Percentiles rank a stretch among this genome's conserved stretches.
Evolutionary conservation across 2,329 filamentous ascomycete species (phyloP).

Genomic region (Fusarium veterinarium): DNA sequence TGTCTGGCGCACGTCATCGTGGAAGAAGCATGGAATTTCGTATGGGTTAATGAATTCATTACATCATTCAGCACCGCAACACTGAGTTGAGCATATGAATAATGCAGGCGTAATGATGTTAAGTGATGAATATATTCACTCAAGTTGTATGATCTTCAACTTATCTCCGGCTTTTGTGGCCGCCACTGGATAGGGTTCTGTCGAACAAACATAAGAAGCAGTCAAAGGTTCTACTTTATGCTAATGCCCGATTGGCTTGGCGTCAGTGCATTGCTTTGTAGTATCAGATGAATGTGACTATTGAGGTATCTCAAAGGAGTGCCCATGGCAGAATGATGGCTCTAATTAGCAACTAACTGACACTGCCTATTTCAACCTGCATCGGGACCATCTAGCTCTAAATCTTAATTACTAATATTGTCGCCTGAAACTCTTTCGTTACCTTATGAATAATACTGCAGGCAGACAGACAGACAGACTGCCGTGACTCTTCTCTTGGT

Average conservation of each 20-base stretch:
- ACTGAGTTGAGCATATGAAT: background rate
- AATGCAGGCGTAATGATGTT: background rate
- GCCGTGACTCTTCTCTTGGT: background rate
- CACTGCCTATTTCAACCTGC: background rate
- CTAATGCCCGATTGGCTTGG: background rate
- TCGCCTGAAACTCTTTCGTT: background rate
- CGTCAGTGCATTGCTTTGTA: background rate
- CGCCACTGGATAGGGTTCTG: background rate
- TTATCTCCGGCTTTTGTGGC: background rate
- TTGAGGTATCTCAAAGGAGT: background rate
- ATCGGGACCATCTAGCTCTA: background rate
- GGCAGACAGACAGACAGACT: background rate
- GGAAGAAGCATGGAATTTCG: constrained; percentile 6
- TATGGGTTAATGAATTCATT: constrained; percentile 17
- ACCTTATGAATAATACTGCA: background rate
- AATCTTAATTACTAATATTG: background rate
- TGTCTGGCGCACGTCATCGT: constrained; percentile 6
- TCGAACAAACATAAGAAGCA: background rate
- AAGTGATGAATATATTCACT: background rate
- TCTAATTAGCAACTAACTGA: background rate
- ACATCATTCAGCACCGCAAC: background rate
- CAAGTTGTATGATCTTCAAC: background rate
- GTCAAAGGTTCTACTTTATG: background rate
- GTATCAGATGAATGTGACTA: background rate
- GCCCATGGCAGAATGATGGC: background rate